phyloP scores from a whole-genome alignment of 345 rosid genomes.

The Punica granatum region DNA sequence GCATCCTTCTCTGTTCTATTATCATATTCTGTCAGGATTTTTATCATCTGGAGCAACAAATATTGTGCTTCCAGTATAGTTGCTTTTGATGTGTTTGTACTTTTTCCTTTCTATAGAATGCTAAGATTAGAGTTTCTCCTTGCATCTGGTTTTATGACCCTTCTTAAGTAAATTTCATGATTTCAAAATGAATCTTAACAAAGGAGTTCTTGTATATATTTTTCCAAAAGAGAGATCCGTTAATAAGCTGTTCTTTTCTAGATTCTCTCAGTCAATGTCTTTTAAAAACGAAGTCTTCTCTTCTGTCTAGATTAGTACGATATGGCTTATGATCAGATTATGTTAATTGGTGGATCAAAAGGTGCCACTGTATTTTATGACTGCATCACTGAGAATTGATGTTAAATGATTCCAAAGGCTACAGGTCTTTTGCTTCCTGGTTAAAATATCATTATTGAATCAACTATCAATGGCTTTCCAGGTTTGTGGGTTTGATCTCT shows the following conservation, averaged over 20 bases:
- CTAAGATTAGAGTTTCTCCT: background rate
- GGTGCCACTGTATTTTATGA: background rate
- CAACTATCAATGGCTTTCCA: constrained; percentile 19
- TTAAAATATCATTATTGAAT: background rate
- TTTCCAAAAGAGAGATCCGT: background rate
- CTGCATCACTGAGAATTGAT: background rate
- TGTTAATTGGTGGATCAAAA: background rate
- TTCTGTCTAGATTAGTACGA: background rate
- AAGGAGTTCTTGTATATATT: background rate
- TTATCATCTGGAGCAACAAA: background rate
- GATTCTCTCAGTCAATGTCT: background rate
- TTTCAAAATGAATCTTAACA: background rate
- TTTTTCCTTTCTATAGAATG: background rate
- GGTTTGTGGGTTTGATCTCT: constrained; percentile 99
- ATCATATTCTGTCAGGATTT: background rate
- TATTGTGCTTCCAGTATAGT: background rate
- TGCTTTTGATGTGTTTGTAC: background rate
- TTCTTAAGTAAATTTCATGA: background rate
- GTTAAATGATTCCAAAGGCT: background rate
- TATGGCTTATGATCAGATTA: background rate
- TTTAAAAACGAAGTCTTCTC: background rate
- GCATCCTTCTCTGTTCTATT: background rate
- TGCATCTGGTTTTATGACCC: background rate
- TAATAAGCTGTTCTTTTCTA: background rate
- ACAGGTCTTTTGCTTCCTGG: background rate